Evolutionary conservation across 176 grass and related monocot genomes (phyloP).

Genomic region (Cenchrus purpureus): DNA sequence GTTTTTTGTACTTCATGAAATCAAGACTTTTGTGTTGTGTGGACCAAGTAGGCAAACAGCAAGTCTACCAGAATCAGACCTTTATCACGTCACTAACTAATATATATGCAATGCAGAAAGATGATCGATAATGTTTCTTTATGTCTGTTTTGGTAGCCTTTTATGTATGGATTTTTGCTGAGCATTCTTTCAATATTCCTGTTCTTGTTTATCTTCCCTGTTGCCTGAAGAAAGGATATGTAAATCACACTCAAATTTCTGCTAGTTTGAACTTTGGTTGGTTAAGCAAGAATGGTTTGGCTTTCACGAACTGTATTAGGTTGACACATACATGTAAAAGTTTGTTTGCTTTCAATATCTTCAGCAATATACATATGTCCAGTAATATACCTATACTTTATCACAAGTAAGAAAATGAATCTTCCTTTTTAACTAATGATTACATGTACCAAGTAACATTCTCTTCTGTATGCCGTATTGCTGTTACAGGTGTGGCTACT

Average conservation of each 20-base stretch:
- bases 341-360: not conserved
- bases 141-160: not conserved
- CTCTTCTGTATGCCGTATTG: not conserved
- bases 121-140: not conserved
- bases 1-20: not conserved
- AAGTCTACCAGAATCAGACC: conserved; percentile 2
- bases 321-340: not conserved
- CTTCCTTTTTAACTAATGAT: not conserved
- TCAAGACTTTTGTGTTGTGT: not conserved
- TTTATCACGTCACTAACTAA: not conserved
- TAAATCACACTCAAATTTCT: not conserved
- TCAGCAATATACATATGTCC: not conserved
- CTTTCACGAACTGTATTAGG: not conserved
- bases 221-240: not conserved
- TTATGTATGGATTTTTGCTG: not conserved
- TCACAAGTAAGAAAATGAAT: not conserved
- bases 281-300: not conserved
- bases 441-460: conserved; percentile 13
- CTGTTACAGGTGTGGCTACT: conserved; percentile 66
- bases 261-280: not conserved
- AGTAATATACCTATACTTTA: not conserved
- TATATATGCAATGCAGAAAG: not conserved
- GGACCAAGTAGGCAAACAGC: not conserved
- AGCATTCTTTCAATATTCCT: not conserved
- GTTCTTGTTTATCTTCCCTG: not conserved